phyloP scores from a whole-genome alignment of 352 stramenopile genomes.

The Phytophthora palmivora region DNA sequence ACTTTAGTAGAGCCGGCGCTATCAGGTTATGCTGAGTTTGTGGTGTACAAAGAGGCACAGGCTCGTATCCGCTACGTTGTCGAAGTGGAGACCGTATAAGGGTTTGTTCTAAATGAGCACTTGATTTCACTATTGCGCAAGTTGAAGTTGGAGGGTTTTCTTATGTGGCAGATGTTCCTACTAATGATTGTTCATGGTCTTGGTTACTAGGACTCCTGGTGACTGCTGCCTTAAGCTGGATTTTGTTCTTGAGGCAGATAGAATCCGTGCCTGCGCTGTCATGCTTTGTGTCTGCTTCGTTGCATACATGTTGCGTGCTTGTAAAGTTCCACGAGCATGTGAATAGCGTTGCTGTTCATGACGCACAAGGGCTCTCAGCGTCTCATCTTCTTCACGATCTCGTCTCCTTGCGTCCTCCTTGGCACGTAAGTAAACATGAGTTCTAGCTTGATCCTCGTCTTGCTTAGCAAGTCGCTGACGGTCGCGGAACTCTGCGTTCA shows the following conservation, averaged over 20 bases:
- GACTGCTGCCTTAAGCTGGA: conserved; percentile 4
- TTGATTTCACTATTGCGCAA: conserved; percentile 11
- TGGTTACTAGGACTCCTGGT: conserved; percentile 36
- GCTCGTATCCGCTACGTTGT: conserved; percentile 81
- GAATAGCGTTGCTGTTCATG: conserved; percentile 67
- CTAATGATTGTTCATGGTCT: too few species aligned
- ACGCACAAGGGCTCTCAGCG: conserved; percentile 59
- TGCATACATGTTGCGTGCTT: conserved; percentile 74
- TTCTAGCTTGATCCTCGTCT: conserved; percentile 29
- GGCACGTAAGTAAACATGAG: conserved; percentile 37
- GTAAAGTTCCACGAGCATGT: conserved; percentile 64
- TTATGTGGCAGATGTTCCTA: conserved; percentile 12
- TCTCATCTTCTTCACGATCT: conserved; percentile 68
- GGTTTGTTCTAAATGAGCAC: not conserved
- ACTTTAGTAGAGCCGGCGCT: conserved; percentile 25
- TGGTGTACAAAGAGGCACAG: conserved; percentile 81
- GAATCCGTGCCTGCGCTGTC: conserved; percentile 39
- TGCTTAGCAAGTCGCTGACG: conserved; percentile 20
- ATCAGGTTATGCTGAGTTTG: conserved; percentile 64
- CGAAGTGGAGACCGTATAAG: conserved; percentile 57
- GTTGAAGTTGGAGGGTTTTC: conserved; percentile 16
- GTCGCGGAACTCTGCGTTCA: conserved; percentile 53
- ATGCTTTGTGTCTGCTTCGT: conserved; percentile 54
- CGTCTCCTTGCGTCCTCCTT: conserved; percentile 45
- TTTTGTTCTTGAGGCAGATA: conserved; percentile 19